Evolutionary conservation across 1,284 basidiomycete species (phyloP), one percentile per base, ranked within the genome.

Genomic region (Vanrija sp.): DNA sequence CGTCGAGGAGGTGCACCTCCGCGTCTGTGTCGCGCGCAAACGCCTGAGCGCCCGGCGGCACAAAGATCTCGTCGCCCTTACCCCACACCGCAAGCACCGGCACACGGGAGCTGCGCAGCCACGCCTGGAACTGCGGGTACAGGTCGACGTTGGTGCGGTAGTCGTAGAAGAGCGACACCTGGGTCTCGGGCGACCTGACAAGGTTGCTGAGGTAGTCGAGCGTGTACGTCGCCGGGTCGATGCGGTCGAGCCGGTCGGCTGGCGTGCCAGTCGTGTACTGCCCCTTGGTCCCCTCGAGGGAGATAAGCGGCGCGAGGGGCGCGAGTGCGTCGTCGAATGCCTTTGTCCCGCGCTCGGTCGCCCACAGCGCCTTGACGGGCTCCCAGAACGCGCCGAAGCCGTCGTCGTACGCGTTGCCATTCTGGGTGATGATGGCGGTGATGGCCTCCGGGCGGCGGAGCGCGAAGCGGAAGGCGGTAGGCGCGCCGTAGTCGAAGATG

Each of bases 401-500:
- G 34, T 78, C 80, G 5, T 69, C 69, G 58, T 80, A 82, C 0
- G 80, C 78, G 61, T 82, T 82, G 6, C 80, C 81, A 59, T 80
- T 82, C 66, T 83, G 81, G 0, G 74, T 64, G 54, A 82, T 73
- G 61, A 82, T 75, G 3, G 75, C 81, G 3, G 72, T 77, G 59
- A 83, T 71, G 5, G 72, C 69, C 7, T 76, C 65, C 0, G 81
- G 81, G 3, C 78, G 75, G 5, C 74, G 57, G 5, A 81, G 69
- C 0, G 80, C 80, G n/a, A 82, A 68, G 48, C 66, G 61, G 42
- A 78, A 70, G 1, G 68, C 76, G 5, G 71, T 75, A 1, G 80
- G 80, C 6, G 79, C 78, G 19, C 81, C 81, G 50, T 82, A 82
- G 64, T 82, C 81, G 59, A 82, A 83, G 34, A 80, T 69, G 63